Base-by-base conservation (phyloP, 805 yeast species). In the Myxozyma sirexii region DNA sequence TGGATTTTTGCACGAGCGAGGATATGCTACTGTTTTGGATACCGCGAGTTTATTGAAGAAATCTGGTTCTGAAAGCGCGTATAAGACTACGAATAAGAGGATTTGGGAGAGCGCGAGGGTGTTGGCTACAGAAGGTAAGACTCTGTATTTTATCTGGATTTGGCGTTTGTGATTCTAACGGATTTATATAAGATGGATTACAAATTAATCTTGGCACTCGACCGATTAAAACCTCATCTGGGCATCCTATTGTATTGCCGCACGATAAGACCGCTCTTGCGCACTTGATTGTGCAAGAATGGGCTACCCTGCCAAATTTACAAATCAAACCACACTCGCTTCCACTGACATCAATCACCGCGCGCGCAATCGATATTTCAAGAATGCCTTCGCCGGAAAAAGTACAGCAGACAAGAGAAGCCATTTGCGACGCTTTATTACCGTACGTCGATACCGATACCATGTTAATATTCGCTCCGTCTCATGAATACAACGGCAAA, bases 361-460 rank as follows among this genome's bases (percentile, higher is more conserved):
- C 97, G 0, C 80, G 99, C 64, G 89, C 96, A 15, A 83, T 94
- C 49, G 99, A 94, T 72, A 76, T 94, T 66, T 73, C 78, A 26
- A 68, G 70, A 12, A 77, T 80, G 2, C 72, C 77, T 33, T 63
- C 62, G 0, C 72, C 74, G 1, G 75, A 75, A 2, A 69, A 68
- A 1, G 58, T 57, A 12, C 78, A 79, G 60, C 77, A 76, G 21
- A 86, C 82, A 51, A 21, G 33, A 26, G 70, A 79, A 85, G 82
- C 81, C 44, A 82, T 90, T 21, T 80, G 83, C 62, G 73, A 79
- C 44, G 82, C 81, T 63, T 75, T 94, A 62, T 76, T 93, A 69
- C 84, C 92, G 56, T 94, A 92, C 70, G 77, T 96, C 59, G 99
- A 94, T 72, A 94, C 99, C 0, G 99, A 94, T 73, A 91, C 98